Evolutionary conservation across 2,329 filamentous ascomycete species (phyloP).

Genomic region (Hypoxylon sp.): DNA sequence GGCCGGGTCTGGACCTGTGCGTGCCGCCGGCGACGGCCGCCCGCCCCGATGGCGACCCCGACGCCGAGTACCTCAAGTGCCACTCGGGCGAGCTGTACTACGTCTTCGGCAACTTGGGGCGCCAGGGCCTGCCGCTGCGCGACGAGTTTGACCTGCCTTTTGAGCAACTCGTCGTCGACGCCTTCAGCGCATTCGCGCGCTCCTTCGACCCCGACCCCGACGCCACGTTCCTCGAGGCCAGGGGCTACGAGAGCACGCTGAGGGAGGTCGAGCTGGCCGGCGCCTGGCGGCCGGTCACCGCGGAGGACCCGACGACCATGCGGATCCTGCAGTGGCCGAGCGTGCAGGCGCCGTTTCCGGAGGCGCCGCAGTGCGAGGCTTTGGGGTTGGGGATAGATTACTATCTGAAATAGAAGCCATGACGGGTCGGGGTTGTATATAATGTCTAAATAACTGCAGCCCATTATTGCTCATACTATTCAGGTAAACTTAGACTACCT

Average conservation of each 20-base stretch:
- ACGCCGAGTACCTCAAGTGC: constrained; percentile 61
- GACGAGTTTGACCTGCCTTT: constrained; percentile 58
- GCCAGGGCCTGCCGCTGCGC: constrained; percentile 57
- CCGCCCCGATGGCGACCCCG: constrained; percentile 46
- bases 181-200: constrained; percentile 64
- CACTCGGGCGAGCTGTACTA: constrained; percentile 68
- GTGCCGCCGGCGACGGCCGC: constrained; percentile 53
- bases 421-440: neutral
- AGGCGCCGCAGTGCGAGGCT: constrained; percentile 63
- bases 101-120: constrained; percentile 63
- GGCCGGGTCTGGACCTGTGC: constrained; percentile 65
- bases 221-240: constrained; percentile 56
- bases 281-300: constrained; percentile 52
- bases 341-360: constrained; percentile 56
- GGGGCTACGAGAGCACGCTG: constrained; percentile 54
- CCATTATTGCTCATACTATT: neutral
- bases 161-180: constrained; percentile 57
- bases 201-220: constrained; percentile 64
- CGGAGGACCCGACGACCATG: constrained; percentile 54
- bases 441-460: neutral
- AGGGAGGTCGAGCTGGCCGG: constrained; percentile 46
- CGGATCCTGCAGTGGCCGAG: constrained; percentile 61
- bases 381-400: constrained; percentile 60
- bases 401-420: constrained; percentile 34
- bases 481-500: too few relatives aligned